These are phyloP conservation scores for Tricholoma matsutake DNA, from an alignment of 768 basidiomycete genomes.

Conservation along the genomic window DNA sequence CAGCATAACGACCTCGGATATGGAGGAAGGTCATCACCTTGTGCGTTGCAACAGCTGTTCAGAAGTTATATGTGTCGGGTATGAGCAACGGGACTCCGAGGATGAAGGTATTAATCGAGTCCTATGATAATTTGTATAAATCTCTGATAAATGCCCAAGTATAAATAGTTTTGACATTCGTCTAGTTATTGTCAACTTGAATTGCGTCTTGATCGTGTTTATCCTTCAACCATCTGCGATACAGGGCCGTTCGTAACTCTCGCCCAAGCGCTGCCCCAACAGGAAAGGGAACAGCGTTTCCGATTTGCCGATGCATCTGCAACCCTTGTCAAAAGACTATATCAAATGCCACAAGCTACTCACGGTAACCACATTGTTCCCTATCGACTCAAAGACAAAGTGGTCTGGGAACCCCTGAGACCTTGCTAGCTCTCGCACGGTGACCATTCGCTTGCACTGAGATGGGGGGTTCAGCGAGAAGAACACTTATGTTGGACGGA, in stretches of 20 bases:
- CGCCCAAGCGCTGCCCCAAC: constrained; percentile 62
- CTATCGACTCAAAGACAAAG: constrained; percentile 57
- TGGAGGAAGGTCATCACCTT: constrained; percentile 73
- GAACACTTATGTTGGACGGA: neutral
- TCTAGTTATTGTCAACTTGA: constrained; percentile 24
- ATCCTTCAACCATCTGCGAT: constrained; percentile 48
- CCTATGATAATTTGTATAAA: neutral
- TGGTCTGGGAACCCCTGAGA: constrained; percentile 81
- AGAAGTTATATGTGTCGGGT: constrained; percentile 84
- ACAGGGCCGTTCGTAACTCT: constrained; percentile 50
- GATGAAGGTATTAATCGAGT: constrained; percentile 9
- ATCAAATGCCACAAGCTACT: constrained; percentile 18
- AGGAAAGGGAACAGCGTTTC: constrained; percentile 75
- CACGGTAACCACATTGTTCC: constrained; percentile 58
- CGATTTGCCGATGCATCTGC: constrained; percentile 79
- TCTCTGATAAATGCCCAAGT: neutral
- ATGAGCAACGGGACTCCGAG: constrained; percentile 49
- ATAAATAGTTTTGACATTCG: neutral
- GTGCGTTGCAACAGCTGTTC: constrained; percentile 75
- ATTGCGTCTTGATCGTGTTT: constrained; percentile 34
- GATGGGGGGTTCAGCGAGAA: neutral
- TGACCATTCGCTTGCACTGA: constrained; percentile 68
- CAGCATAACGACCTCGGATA: constrained; percentile 48
- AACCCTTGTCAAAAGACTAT: neutral
- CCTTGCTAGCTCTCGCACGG: constrained; percentile 73